These are phyloP conservation scores for Trametes pubescens DNA, from an alignment of 1,284 basidiomycete species.

Conservation along the genomic window DNA sequence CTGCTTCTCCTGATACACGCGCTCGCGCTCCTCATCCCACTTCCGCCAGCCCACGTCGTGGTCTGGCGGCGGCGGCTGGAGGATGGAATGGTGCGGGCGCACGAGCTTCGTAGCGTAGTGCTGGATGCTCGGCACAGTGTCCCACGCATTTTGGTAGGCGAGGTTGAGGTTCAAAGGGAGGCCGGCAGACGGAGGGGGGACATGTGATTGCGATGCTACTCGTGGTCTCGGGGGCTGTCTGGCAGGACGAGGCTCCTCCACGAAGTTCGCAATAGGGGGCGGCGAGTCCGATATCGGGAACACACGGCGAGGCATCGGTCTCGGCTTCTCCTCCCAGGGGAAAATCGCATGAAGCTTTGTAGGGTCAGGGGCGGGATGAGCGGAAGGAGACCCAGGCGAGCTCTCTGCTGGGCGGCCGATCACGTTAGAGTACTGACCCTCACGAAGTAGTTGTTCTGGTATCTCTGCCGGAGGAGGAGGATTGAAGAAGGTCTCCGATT, in stretches of 20 bases:
- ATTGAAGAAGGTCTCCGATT: conserved; percentile 62
- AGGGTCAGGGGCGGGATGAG: conserved; percentile 69
- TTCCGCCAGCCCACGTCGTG: conserved; percentile 53
- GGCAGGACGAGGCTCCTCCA: conserved; percentile 40
- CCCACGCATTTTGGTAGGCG: conserved; percentile 84
- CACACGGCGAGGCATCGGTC: conserved; percentile 71
- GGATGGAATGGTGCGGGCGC: conserved; percentile 54
- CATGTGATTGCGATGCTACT: conserved; percentile 24
- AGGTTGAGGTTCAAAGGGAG: conserved; percentile 66
- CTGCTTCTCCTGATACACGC: conserved; percentile 58
- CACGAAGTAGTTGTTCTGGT: conserved; percentile 63
- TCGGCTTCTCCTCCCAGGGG: conserved; percentile 88
- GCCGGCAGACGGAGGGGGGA: conserved; percentile 45
- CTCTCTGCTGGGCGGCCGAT: conserved; percentile 49
- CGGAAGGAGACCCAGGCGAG: conserved; percentile 29
- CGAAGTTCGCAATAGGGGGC: conserved; percentile 56
- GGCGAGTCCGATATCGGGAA: conserved; percentile 79
- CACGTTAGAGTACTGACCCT: conserved; percentile 71
- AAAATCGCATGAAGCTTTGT: conserved; percentile 84
- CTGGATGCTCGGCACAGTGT: conserved; percentile 79
- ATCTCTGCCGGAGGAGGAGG: conserved; percentile 64
- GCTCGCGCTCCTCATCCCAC: conserved; percentile 48
- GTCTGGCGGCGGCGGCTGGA: conserved; percentile 55
- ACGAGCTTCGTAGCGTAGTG: conserved; percentile 75
- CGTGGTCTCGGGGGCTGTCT: conserved; percentile 15